Evolutionary conservation across 129 eudicot species (phyloP).

Genomic region (Centella asiatica): DNA sequence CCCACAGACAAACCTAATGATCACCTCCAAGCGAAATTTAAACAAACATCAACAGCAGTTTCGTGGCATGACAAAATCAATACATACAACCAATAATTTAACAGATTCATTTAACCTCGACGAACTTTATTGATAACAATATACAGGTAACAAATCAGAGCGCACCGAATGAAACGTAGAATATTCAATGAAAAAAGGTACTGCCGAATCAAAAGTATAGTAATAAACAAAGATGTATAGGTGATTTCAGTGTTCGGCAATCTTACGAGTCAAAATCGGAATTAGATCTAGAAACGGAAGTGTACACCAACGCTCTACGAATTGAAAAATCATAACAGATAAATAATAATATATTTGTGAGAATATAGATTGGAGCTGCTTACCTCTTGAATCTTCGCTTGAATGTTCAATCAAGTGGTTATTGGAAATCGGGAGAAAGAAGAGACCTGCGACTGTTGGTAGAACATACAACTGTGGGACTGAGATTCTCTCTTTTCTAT

Average conservation of each 20-base stretch:
- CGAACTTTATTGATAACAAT: not conserved
- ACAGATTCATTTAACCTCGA: not conserved
- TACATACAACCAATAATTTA: not conserved
- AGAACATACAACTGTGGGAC: too few relatives aligned
- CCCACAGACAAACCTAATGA: not conserved
- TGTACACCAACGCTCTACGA: too few relatives aligned
- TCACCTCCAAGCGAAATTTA: not conserved
- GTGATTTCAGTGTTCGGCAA: not conserved
- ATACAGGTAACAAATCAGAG: not conserved
- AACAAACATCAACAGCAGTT: not conserved
- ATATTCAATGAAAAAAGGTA: not conserved
- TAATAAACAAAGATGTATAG: not conserved
- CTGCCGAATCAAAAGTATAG: too few relatives aligned
- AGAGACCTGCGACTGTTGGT: too few relatives aligned
- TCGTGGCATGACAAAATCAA: not conserved
- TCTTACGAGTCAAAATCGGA: not conserved
- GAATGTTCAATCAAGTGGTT: too few relatives aligned
- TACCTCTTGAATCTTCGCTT: slow-evolving; percentile 10
- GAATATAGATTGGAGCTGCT: not conserved
- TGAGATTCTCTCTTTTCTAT: too few relatives aligned
- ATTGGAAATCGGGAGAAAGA: too few relatives aligned
- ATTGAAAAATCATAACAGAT: not conserved
- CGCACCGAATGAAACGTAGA: not conserved
- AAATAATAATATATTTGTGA: not conserved
- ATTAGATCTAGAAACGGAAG: not conserved